Evolutionary conservation across 2,329 filamentous ascomycete species (phyloP).

Genomic region (Fusarium coffeatum): DNA sequence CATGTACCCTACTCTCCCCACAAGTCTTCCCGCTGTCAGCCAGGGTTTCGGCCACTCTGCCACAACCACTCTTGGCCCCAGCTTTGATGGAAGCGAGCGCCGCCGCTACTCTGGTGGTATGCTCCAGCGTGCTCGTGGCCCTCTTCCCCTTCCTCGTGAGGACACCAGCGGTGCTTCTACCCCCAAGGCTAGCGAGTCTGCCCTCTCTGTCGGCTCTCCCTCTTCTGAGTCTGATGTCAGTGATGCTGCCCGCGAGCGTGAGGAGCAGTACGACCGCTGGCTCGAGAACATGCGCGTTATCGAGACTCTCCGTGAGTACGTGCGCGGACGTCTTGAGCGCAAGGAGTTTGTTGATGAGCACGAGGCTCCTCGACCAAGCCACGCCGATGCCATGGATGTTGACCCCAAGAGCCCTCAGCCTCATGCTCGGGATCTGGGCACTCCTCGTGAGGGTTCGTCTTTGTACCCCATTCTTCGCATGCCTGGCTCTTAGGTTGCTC

Average conservation of each 20-base stretch:
- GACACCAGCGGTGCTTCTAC: conserved; percentile 56
- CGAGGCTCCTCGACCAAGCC: conserved; percentile 26
- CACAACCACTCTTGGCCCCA: conserved; percentile 77
- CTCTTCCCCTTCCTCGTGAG: conserved; percentile 54
- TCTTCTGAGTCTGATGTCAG: conserved; percentile 65
- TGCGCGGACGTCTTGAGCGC: conserved; percentile 67
- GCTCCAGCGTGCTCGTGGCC: conserved; percentile 68
- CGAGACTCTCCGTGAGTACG: conserved; percentile 69
- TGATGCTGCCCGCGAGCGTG: conserved; percentile 65
- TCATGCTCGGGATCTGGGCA: conserved; percentile 41
- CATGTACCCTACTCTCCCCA: conserved; percentile 77
- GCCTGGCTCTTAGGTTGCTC: conserved; percentile 48
- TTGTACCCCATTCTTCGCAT: conserved; percentile 57
- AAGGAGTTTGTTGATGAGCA: conserved; percentile 61
- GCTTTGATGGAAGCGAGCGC: conserved; percentile 71
- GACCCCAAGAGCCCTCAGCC: conserved; percentile 50
- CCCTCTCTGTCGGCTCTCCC: conserved; percentile 64
- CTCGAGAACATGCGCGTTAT: conserved; percentile 74
- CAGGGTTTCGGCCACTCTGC: conserved; percentile 77
- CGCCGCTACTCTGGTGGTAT: conserved; percentile 75
- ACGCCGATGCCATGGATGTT: conserved; percentile 53
- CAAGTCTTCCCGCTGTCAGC: conserved; percentile 69
- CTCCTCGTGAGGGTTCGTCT: conserved; percentile 49
- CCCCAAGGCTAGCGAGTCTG: conserved; percentile 58
- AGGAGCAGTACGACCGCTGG: conserved; percentile 73